Base-by-base conservation (phyloP, 345 rosid genomes). In the Carallia brachiata region DNA sequence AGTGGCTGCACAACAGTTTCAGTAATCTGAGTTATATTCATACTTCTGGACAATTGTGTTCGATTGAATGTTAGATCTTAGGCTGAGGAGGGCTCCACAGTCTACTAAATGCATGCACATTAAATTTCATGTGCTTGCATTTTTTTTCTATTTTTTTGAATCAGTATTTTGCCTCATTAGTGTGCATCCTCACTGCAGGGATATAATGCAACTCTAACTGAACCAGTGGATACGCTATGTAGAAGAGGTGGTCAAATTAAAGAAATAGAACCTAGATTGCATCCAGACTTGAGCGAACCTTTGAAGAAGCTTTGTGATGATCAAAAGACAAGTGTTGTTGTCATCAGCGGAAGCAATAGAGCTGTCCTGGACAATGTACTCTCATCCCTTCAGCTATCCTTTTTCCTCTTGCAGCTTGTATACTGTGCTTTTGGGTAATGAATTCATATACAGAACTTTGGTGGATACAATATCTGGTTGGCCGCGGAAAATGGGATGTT, bases 401-500 rank as follows among this genome's bases (percentile, higher is more conserved):
- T 36, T 50, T 74, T 58, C 15, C 15, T 8, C 34, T 60, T 62
- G 17, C 65, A n/a, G 39, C 30, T 71, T 55, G 47, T 52, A 61
- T 65, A 40, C 31, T 64, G 52, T 18, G n/a, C 31, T 55, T 68
- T 55, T 55, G 31, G 32, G 60, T 75, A 57, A 61, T n/a, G 28
- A 61, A 54, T 69, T 69, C 27, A 52, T 68, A 6, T 71, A 57
- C 87, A 85, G 89, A 83, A 83, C 62, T 86, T 86, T 74, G 82
- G 79, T 12, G 87, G 80, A 59, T 86, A 77, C 78, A 65, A 79
- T 30, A 59, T 86, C 80, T 86, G 89, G 89, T 70, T 86, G 81
- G 89, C 89, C 52, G 89, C 87, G 52, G 89, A 86, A 80, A 81
- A 86, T 67, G 89, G 89, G 57, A 86, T 86, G 87, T 86, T 83